Conservation (phyloP, 2,329 filamentous ascomycete genomes). For the Xylariaceae sp. region DNA sequence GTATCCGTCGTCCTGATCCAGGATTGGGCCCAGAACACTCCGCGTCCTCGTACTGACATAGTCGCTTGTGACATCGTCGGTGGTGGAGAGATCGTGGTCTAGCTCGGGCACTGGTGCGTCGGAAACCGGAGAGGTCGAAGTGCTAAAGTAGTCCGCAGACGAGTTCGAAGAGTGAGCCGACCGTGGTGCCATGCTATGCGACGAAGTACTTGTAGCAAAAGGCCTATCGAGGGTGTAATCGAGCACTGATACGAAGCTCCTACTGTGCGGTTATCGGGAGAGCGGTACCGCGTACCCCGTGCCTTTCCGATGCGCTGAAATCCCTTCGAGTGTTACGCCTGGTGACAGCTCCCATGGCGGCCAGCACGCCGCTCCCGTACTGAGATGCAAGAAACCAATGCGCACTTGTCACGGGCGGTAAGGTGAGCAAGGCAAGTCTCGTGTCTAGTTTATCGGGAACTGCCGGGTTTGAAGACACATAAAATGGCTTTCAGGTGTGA, state of each 20-base stretch:
- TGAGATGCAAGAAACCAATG: conserved; percentile 5
- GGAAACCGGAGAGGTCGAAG: conserved; percentile 18
- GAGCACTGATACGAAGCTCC: conserved; percentile 11
- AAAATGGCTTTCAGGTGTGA: too few species aligned
- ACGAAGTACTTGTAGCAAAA: background rate
- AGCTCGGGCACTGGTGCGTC: conserved; percentile 26
- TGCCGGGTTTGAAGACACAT: background rate
- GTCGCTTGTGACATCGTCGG: conserved; percentile 29
- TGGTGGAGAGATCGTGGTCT: conserved; percentile 27
- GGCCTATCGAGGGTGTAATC: background rate
- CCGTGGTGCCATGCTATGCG: conserved; percentile 21
- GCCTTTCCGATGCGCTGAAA: conserved; percentile 17
- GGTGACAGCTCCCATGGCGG: conserved; percentile 21
- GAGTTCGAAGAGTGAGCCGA: conserved; percentile 23
- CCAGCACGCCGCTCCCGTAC: conserved; percentile 16
- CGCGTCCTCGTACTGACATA: conserved; percentile 25
- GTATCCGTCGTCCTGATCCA: conserved; percentile 22
- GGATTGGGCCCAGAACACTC: conserved; percentile 21
- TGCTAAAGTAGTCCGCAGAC: conserved; percentile 20
- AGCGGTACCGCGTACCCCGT: conserved; percentile 13
- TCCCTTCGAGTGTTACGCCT: conserved; percentile 15
- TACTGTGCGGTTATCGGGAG: conserved; percentile 17
- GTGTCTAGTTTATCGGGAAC: background rate
- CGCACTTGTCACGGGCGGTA: conserved; percentile 1
- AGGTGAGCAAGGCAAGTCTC: background rate